A percentile compares a stretch with the other conserved stretches of the same genome.
Conservation (phyloP, 768 basidiomycete species). For the Cystofilobasidium macerans region DNA sequence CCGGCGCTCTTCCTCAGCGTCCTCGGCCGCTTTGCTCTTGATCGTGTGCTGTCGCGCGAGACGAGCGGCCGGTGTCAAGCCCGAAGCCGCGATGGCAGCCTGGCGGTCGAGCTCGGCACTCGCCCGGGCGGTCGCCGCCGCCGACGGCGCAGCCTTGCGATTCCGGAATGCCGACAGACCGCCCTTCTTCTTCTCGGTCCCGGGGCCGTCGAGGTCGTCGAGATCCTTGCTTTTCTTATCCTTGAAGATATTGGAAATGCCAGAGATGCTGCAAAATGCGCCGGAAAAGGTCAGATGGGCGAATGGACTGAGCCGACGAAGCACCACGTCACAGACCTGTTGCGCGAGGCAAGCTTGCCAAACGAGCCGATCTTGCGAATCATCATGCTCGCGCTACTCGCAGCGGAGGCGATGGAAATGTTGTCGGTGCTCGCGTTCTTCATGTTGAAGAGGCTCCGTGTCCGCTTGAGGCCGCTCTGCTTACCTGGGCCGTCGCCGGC, state of each 20-base stretch:
- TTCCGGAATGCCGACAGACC: constrained; percentile 35
- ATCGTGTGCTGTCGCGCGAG: constrained; percentile 84
- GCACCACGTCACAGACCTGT: constrained; percentile 39
- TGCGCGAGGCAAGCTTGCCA: constrained; percentile 75
- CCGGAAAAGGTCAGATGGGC: no score
- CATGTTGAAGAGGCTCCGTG: constrained; percentile 67
- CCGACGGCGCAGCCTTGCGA: constrained; percentile 48
- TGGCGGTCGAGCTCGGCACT: constrained; percentile 71
- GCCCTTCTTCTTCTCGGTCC: constrained; percentile 41
- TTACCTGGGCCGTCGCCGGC: not conserved
- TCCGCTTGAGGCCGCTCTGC: constrained; percentile 7
- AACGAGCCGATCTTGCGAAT: constrained; percentile 85
- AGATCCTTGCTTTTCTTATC: constrained; percentile 49
- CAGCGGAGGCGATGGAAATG: constrained; percentile 87
- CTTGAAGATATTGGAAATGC: constrained; percentile 89
- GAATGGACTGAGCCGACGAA: not conserved
- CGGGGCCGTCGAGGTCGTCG: constrained; percentile 27
- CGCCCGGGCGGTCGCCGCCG: constrained; percentile 65
- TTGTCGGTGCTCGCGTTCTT: constrained; percentile 86
- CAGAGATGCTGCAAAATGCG: constrained; percentile 51
- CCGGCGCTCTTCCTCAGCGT: constrained; percentile 41
- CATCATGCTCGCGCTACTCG: constrained; percentile 89
- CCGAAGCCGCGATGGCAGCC: constrained; percentile 45
- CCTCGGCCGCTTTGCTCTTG: constrained; percentile 62
- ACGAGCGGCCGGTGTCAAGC: constrained; percentile 79